These are phyloP conservation scores for Metschnikowia gelsemii DNA, from an alignment of 805 yeast species.

Conservation along the genomic window DNA sequence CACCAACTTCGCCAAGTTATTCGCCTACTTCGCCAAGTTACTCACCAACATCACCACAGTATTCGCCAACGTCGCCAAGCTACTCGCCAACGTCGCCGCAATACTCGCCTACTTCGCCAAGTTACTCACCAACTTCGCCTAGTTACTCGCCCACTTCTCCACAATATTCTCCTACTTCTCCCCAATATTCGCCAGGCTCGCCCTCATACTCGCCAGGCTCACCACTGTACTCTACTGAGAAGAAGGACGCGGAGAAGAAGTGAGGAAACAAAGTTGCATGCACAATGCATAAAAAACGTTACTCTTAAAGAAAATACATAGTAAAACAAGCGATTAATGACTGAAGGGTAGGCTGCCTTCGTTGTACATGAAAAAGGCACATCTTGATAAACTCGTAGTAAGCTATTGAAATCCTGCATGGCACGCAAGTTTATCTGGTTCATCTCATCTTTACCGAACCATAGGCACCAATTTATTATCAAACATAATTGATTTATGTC, in stretches of 20 bases:
- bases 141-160: constrained; percentile 59
- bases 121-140: constrained; percentile 41
- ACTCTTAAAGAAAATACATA: no score
- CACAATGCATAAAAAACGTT: no score
- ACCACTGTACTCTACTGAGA: constrained; percentile 14
- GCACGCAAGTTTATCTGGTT: not conserved
- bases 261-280: constrained; percentile 3
- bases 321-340: no score
- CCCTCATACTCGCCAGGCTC: constrained; percentile 44
- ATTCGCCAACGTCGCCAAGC: constrained; percentile 27
- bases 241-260: constrained; percentile 17
- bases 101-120: constrained; percentile 22
- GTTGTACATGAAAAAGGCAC: no score
- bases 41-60: constrained; percentile 28
- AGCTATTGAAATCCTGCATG: constrained; percentile 9
- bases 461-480: no score
- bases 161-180: constrained; percentile 46
- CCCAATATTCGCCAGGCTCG: constrained; percentile 46
- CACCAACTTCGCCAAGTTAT: constrained; percentile 29
- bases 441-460: no score
- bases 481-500: constrained; percentile 2
- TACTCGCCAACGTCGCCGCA: constrained; percentile 27
- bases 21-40: constrained; percentile 29
- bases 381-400: no score
- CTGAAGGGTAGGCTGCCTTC: no score